Conservation (phyloP, 768 basidiomycete genomes). For the Psilocybe cyanescens region DNA sequence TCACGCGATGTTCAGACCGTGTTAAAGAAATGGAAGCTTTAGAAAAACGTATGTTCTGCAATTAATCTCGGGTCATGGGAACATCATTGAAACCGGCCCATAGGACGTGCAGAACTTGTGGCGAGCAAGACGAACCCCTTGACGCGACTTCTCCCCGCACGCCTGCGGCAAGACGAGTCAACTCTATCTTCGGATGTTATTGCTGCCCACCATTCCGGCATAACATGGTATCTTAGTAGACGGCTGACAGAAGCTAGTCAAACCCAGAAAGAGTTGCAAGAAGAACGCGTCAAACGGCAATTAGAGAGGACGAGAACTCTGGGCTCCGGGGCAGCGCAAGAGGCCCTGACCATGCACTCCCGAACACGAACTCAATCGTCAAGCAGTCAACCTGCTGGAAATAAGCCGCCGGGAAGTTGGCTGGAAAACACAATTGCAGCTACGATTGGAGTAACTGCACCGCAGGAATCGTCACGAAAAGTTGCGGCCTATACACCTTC, state of each 20-base stretch:
- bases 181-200: constrained; percentile 67
- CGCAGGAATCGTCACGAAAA: constrained; percentile 26
- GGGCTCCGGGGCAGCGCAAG: constrained; percentile 77
- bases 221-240: constrained; percentile 89
- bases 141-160: constrained; percentile 70
- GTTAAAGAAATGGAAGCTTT: constrained; percentile 87
- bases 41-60: constrained; percentile 76
- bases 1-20: constrained; percentile 84
- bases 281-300: constrained; percentile 89
- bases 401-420: constrained; percentile 50
- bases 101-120: constrained; percentile 71
- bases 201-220: constrained; percentile 91
- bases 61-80: constrained; percentile 19
- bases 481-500: constrained; percentile 31
- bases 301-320: constrained; percentile 83
- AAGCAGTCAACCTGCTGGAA: constrained; percentile 15
- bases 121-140: constrained; percentile 69
- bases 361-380: constrained; percentile 27
- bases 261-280: constrained; percentile 86
- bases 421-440: constrained; percentile 65
- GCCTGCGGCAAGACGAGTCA: constrained; percentile 62
- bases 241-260: constrained; percentile 81
- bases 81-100: constrained; percentile 17
- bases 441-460: constrained; percentile 52
- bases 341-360: constrained; percentile 51